Base-by-base conservation (phyloP, 306 rosid species). In the Albizia julibrissin region DNA sequence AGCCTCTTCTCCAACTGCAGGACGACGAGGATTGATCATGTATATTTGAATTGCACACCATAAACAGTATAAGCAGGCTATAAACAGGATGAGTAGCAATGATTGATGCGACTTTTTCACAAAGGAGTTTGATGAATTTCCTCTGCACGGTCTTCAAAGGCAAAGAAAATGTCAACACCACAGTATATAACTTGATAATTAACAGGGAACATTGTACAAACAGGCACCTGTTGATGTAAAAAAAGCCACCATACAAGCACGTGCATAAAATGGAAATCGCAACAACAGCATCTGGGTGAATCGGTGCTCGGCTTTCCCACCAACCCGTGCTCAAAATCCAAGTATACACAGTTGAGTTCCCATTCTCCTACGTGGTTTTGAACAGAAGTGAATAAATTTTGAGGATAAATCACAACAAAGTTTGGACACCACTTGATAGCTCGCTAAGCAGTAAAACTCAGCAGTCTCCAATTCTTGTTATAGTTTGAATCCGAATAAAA, bases 271-370 rank as follows among this genome's bases (percentile, higher is more conserved):
- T 34, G 76, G 85, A 84, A 47, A 93, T 84, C 3, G 88, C 89
- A 81, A 90, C 10, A 61, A 94, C 97, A 2, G 97, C 93, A 85
- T 92, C 98, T 16, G 95, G 97, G 88, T 93, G 86, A 29, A 88
- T 75, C 43, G 98, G 93, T 56, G 98, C 98, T 82, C 89, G 90
- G 78, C 75, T 31, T 81, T 89, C 56, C 98, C 98, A 94, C 97
- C 97, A 94, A 26, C 98, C 98, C 54, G 98, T 94, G 88, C 97
- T 94, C 85, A 94, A 85, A 83, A 92, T 85, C 98, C 97, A 94
- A 64, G 90, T 88, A 84, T 94, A 94, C 81, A 74, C 86, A 1
- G 85, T 40, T 19, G 98, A 87, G 82, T 91, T 93, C 59, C 98
- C 98, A 80, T 94, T 90, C 86, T 94, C 97, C 97, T 94, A 77